Evolutionary conservation across 2,329 filamentous ascomycete species (phyloP).

Genomic region (Colletotrichum spinosum): DNA sequence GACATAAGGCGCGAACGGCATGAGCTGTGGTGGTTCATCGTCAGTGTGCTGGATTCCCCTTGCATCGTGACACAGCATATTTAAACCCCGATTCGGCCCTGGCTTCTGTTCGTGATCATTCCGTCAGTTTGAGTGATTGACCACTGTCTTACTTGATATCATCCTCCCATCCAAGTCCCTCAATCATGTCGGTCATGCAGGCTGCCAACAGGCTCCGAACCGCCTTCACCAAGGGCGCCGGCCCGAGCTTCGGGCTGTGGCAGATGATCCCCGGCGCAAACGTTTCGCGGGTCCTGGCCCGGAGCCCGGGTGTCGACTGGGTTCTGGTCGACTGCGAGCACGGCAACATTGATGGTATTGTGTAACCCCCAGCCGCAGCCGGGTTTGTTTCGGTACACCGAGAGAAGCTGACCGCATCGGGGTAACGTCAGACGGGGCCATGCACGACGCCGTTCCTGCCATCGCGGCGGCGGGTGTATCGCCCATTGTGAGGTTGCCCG

Average conservation of each 20-base stretch:
- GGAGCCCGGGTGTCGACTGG: conserved; percentile 73
- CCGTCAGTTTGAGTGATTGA: too few species aligned
- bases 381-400: too few species aligned
- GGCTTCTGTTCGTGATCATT: too few species aligned
- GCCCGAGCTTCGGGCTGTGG: conserved; percentile 68
- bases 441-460: conserved; percentile 66
- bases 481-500: conserved; percentile 64
- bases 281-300: conserved; percentile 68
- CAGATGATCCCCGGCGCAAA: conserved; percentile 73
- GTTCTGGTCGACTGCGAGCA: conserved; percentile 71
- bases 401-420: neutral
- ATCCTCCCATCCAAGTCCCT: neutral
- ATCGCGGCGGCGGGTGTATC: conserved; percentile 59
- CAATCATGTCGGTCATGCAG: conserved; percentile 50
- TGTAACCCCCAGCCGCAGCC: neutral
- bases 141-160: neutral
- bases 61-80: conserved; percentile 2
- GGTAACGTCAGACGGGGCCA: conserved; percentile 53
- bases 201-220: conserved; percentile 61
- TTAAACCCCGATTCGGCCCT: neutral
- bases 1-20: conserved; percentile 17
- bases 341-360: conserved; percentile 64
- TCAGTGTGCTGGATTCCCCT: neutral
- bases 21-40: neutral
- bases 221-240: conserved; percentile 59